Evolutionary conservation across 768 basidiomycete species (phyloP).

Genomic region (Amanita brunnescens): DNA sequence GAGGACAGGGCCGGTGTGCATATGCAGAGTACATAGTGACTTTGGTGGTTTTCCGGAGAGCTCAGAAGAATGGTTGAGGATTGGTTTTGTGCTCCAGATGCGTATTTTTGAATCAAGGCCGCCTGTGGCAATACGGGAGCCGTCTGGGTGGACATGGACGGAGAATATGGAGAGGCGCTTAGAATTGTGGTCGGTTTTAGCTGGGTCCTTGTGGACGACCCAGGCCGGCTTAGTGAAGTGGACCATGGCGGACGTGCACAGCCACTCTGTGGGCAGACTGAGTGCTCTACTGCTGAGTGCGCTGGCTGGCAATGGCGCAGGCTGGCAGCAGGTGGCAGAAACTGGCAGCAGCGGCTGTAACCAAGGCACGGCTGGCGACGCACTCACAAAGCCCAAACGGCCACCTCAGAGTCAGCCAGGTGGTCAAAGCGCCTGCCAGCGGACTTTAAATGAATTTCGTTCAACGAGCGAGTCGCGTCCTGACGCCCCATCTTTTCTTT

Average conservation of each 20-base stretch:
- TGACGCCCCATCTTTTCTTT: slow-evolving; percentile 15
- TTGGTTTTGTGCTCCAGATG: slow-evolving; percentile 96
- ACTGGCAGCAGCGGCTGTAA: too few relatives aligned
- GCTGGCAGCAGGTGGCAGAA: too few relatives aligned
- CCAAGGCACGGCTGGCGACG: too few relatives aligned
- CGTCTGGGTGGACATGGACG: slow-evolving; percentile 91
- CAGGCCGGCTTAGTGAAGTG: slow-evolving; percentile 85
- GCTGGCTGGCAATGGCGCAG: too few relatives aligned
- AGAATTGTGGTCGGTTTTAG: slow-evolving; percentile 49
- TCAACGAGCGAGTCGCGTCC: slow-evolving; percentile 26
- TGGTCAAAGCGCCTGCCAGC: slow-evolving; percentile 39
- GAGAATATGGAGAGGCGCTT: slow-evolving; percentile 86
- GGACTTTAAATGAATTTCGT: slow-evolving; percentile 36
- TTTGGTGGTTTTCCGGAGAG: slow-evolving; percentile 69
- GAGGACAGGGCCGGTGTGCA: slow-evolving; percentile 92
- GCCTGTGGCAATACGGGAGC: slow-evolving; percentile 93
- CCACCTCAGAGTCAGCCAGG: slow-evolving; percentile 8
- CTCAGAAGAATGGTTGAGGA: slow-evolving; percentile 68
- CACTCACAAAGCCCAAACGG: too few relatives aligned
- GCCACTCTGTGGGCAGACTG: background rate
- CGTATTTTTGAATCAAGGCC: slow-evolving; percentile 93
- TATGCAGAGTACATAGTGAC: slow-evolving; percentile 80
- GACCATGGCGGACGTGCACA: slow-evolving; percentile 33
- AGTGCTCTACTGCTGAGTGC: too few relatives aligned
- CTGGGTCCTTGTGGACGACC: slow-evolving; percentile 74